These are phyloP conservation scores for Knufia fluminis DNA, from an alignment of 2,329 filamentous ascomycete genomes.

Conservation along the genomic window DNA sequence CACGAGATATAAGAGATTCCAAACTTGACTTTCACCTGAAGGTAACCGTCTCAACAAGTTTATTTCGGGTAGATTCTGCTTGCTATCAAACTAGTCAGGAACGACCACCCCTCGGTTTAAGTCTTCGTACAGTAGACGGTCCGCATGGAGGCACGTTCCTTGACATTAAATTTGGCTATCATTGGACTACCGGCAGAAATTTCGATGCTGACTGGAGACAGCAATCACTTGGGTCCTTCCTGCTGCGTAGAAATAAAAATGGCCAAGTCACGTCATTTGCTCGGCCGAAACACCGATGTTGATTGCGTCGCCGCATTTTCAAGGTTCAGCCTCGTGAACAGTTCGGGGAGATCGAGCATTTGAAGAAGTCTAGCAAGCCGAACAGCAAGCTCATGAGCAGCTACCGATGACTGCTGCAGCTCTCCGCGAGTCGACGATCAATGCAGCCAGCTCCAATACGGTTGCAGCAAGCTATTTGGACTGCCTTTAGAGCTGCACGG, in stretches of 20 bases:
- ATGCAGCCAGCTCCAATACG: constrained; percentile 24
- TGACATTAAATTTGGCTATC: not conserved
- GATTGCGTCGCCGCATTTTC: not conserved
- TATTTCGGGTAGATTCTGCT: not conserved
- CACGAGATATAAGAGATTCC: no score
- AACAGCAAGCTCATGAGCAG: not conserved
- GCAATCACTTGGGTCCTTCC: no score
- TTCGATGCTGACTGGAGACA: not conserved
- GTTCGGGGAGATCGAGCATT: not conserved
- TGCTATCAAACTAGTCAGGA: not conserved
- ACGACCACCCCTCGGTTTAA: not conserved
- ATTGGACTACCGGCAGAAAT: not conserved
- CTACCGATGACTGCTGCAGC: constrained; percentile 3
- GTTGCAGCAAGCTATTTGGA: constrained; percentile 22
- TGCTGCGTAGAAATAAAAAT: not conserved
- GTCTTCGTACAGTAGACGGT: not conserved
- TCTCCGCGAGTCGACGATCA: not conserved
- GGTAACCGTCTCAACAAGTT: not conserved
- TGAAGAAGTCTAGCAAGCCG: not conserved
- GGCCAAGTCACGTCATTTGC: constrained; percentile 2
- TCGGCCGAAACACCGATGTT: not conserved
- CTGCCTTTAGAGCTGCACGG: constrained; percentile 23
- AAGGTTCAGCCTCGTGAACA: not conserved
- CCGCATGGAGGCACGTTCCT: not conserved
- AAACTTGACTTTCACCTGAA: no score